Base-by-base conservation (phyloP, 2,329 filamentous ascomycete genomes). In the Plectosphaerella plurivora region DNA sequence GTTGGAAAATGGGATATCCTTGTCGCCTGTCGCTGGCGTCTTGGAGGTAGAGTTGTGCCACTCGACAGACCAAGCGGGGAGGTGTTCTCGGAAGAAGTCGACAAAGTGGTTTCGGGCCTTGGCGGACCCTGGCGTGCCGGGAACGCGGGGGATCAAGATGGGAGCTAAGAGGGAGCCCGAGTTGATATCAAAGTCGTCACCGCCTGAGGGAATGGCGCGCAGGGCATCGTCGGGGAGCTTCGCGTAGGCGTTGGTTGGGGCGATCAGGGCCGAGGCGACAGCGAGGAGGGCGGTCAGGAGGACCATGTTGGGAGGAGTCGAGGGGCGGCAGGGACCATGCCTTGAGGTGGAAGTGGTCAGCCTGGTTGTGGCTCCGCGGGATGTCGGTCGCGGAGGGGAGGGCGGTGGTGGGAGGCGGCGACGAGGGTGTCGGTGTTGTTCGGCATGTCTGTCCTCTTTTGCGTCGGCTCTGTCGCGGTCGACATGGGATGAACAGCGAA, bases 31-130 rank as follows among this genome's bases (percentile, higher is more conserved):
- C 0, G 82, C 82, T 0, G 93, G 93, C 0, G 93, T 97, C 58
- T 78, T 88, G 25, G 86, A 82, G 0, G 90, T 93, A n/a, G 89
- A 91, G 70, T 97, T 97, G 65, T 99, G 93, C 72, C 90, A 89
- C 47, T 86, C 78, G 44, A 96, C 68, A 5, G 74, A 79, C 94
- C 94, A 99, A 36, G 81, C 73, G 1, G 93, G 91, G 20, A 97
- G 81, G 16, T 84, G 75, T 6, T 74, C 76, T 48, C 71, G 71
- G 72, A 97, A 96, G 78, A 94, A 97, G 66, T 87, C 74, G 63
- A 86, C 81, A 63, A 99, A 91, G 71, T 97, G 93, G 44, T 83
- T 78, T 60, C 94, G 87, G 3, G 89, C 90, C 50, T 78, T 79
- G 15, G 72, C 68, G 14, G 87, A 90, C 25, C 91, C 91, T 1